phyloP scores from a whole-genome alignment of 768 basidiomycete genomes.

The Cytidiella melzeri region DNA sequence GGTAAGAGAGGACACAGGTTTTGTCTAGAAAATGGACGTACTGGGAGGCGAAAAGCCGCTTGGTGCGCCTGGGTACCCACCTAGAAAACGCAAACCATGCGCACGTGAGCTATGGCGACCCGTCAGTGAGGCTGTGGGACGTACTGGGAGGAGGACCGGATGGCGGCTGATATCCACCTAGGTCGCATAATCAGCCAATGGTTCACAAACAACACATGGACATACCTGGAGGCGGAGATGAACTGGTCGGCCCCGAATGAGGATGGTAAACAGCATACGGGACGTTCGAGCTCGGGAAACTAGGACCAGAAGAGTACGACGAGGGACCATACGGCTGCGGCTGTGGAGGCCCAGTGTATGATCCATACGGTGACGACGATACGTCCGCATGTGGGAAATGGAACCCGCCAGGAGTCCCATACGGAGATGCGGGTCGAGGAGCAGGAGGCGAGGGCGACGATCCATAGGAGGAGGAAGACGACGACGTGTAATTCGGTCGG shows the following conservation, averaged over 20 bases:
- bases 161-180: neutral
- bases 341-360: conserved; percentile 1
- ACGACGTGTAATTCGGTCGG: neutral
- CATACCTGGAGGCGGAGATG: neutral
- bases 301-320: neutral
- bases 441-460: conserved; percentile 1
- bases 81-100: neutral
- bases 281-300: neutral
- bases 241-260: neutral
- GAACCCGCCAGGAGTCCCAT: conserved; percentile 13
- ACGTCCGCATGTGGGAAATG: conserved; percentile 20
- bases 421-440: neutral
- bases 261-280: neutral
- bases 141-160: neutral
- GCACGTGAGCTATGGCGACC: too few species aligned
- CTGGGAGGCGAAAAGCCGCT: neutral
- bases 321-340: conserved; percentile 2
- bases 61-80: neutral
- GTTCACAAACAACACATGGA: neutral
- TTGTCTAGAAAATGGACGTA: neutral
- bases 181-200: neutral
- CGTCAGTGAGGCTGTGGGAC: too few species aligned
- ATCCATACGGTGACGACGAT: too few species aligned
- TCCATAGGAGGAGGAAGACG: neutral
- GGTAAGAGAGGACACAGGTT: neutral